Percentiles rank a stretch among this genome's conserved stretches.
phyloP scores from a whole-genome alignment of 2,329 filamentous ascomycete species.

The Colletotrichum sansevieriae region DNA sequence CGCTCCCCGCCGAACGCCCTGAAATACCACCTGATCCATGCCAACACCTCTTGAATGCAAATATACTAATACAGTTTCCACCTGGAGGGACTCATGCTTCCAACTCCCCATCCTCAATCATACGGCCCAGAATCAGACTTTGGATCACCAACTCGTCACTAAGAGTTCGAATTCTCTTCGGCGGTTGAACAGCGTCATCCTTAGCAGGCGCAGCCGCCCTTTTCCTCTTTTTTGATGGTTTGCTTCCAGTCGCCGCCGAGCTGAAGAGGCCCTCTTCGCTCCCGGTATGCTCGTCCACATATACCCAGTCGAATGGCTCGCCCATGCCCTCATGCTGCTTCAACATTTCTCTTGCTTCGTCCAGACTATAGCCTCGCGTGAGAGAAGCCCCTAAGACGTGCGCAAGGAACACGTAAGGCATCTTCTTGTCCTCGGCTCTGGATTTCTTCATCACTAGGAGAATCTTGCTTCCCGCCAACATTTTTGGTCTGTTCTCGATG shows the following conservation, averaged over 20 bases:
- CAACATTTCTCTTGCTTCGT: constrained; percentile 73
- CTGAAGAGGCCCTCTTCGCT: constrained; percentile 65
- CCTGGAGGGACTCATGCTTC: constrained; percentile 30
- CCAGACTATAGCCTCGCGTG: constrained; percentile 72
- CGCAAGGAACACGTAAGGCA: constrained; percentile 84
- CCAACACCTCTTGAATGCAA: not conserved
- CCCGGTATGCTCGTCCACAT: constrained; percentile 76
- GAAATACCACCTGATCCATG: not conserved
- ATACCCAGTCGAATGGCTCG: constrained; percentile 79
- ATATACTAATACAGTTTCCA: not conserved
- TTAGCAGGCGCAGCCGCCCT: constrained; percentile 43
- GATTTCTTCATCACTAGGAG: constrained; percentile 78
- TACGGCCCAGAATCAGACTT: constrained; percentile 86
- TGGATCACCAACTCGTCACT: constrained; percentile 92
- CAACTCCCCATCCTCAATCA: constrained; percentile 74
- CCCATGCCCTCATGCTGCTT: constrained; percentile 61
- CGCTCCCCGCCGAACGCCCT: not conserved
- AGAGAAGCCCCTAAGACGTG: constrained; percentile 82
- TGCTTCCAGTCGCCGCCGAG: constrained; percentile 40
- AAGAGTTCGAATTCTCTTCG: constrained; percentile 74
- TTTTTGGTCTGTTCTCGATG: constrained; percentile 69
- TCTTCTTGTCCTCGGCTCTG: constrained; percentile 73
- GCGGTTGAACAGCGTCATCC: constrained; percentile 49
- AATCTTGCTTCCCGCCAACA: constrained; percentile 75
- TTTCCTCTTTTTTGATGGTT: constrained; percentile 59